These are phyloP conservation scores for Sequoia sempervirens DNA, from an alignment of 75 land plant genomes.

Conservation along the genomic window DNA sequence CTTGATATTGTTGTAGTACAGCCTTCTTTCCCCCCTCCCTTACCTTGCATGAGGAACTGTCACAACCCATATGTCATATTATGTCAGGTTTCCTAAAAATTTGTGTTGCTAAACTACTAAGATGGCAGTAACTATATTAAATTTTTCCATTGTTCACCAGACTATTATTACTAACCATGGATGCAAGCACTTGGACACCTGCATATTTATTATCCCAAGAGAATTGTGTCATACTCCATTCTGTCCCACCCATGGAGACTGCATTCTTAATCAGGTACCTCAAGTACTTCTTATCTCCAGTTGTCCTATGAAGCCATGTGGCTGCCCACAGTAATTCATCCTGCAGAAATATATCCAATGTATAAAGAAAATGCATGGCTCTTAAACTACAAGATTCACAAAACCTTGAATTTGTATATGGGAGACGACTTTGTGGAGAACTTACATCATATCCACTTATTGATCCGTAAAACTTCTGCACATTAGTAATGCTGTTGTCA, in stretches of 20 bases:
- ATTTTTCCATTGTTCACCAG: no score
- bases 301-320: conserved; percentile 48
- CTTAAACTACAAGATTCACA: neutral
- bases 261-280: conserved; percentile 43
- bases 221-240: conserved; percentile 49
- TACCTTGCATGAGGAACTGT: no score
- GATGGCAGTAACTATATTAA: no score
- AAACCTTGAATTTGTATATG: neutral
- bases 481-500: conserved; percentile 52
- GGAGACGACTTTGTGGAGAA: neutral
- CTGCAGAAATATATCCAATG: conserved; percentile 12
- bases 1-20: no score
- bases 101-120: no score
- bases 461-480: conserved; percentile 49
- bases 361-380: neutral
- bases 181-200: conserved; percentile 56
- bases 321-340: conserved; percentile 68
- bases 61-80: no score
- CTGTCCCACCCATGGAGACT: conserved; percentile 39
- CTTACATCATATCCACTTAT: conserved; percentile 48
- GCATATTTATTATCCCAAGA: conserved; percentile 64
- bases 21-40: no score
- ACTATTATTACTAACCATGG: conserved; percentile 35
- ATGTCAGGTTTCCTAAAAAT: no score
- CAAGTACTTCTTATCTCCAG: conserved; percentile 37